Base-by-base conservation (phyloP, 768 basidiomycete genomes). In the Suillus placidus region DNA sequence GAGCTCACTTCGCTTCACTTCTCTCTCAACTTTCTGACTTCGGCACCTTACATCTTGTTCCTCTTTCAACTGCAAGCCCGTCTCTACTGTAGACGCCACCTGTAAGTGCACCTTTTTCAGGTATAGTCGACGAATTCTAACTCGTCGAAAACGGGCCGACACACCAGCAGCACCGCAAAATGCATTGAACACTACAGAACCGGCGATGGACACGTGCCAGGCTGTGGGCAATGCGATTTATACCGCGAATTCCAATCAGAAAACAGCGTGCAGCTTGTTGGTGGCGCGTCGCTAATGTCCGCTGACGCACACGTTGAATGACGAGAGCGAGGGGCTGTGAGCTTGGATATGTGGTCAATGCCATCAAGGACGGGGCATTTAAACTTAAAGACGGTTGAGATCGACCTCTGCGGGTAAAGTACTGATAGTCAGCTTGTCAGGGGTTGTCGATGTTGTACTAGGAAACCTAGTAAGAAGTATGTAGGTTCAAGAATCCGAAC, bases 181-280 rank as follows among this genome's bases (percentile, higher is more conserved):
- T 2, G 23, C 47, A 49, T 49, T 49, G 23, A 23, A 26, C 14
- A 14, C 6, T 1, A 16, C 26, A 3, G 26, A 9, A 51, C 6
- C 3, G 7, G 14, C 12, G 74, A 81, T 47, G 12, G 12, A 84
- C 5, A 82, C 80, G 34, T 77, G 72, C 77, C 81, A 82, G 52
- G 68, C 66, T 60, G 83, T 80, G 71, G 74, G 76, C 9, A 79
- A 80, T 9, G 81, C 80, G 72, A 82, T 82, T 67, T 82, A 74
- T 3, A 81, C 80, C 64, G 63, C 13, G 35, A n/a, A 66, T 63
- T 66, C 30, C 16, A 52, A 9, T 30, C 4, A 52, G 7, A 18
- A 4, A 30, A 18, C 7, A 30, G 18, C 26, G 16, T 4, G 16
- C 30, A 52, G 9, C 1, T 9, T 9, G 16, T 30, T 30, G 51